Evolutionary conservation across 2,329 filamentous ascomycete genomes (phyloP), one percentile per base, ranked within the genome.

Genomic region (Colletotrichum limetticola): DNA sequence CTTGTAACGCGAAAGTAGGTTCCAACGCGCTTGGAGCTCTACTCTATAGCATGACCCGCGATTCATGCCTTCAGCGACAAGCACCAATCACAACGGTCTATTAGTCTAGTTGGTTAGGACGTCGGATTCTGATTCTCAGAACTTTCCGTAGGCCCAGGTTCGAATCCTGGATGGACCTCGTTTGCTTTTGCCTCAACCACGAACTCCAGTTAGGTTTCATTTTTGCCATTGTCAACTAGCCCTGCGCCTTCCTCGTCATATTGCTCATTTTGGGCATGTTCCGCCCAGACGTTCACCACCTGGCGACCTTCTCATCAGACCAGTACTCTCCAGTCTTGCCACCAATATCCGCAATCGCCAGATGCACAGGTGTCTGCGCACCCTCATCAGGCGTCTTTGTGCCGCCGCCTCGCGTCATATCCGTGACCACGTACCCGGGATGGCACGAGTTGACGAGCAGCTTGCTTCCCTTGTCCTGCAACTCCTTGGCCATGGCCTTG

Each of bases 361-460:
- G 75, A 73, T 81, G 70, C 1, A 86, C 85, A 1, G 84, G 84
- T 49, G 83, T 86, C 76, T 81, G 78, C 11, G 85, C 84, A 12
- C 85, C 85, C 72, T 86, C 71, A 74, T 86, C 85, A 4, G 82
- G 80, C 14, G 81, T 84, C 78, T 82, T 84, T 4, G 74, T 77
- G 0, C 82, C 83, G 35, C 79, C 79, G 1, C 83, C 82, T 73
- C 81, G 82, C 0, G 82, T 85, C 85, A 86, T 86, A 62, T 86
- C 85, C n/a, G 85, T 86, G 32, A 81, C 80, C 2, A 86, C 84
- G 74, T 81, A 86, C 0, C 85, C 85, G 0, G 85, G 85, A 76
- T 84, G 85, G 62, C 83, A 84, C 7, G 76, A 76, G 71, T 85
- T 85, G 26, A 85, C 78, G 74, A 85, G 60, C 9, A 74, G 30